Evolutionary conservation across 2,329 filamentous ascomycete species (phyloP), one percentile per base, ranked within the genome.

Genomic region (Orbilia brochopaga): DNA sequence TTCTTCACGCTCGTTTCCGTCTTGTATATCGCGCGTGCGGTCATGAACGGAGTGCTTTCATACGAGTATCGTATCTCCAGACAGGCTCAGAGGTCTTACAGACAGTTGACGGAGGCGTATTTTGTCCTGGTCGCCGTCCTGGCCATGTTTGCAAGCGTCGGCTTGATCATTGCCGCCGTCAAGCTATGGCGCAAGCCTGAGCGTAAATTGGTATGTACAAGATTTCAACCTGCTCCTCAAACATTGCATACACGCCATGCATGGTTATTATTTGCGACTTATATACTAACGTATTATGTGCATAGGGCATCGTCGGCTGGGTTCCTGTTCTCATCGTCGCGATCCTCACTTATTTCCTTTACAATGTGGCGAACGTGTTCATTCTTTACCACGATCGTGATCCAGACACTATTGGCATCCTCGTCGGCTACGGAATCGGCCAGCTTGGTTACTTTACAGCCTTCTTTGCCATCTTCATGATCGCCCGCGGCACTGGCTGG

Each of bases 381-480:
- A 27, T 61, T 19, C 1, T n/a, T 8, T 53, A 65, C 23, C 54
- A 55, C 44, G 2, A 8, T 4, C 8, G 6, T 8, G 15, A 23
- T 15, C 6, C 19, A 35, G 52, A 42, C 19, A 1, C 0, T 8
- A 32, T 65, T n/a, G 51, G 50, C 30, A 5, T n/a, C 30, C 19
- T 64, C 35, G 55, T 61, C 24, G 60, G 60, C 23, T 60, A 60
- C 42, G 54, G 42, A n/a, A 24, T 72, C 8, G 37, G 54, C 7
- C n/a, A 52, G 4, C 50, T 72, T 21, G 64, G 50, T 13, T 72
- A 65, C 51, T 72, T 64, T 35, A 50, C 48, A n/a, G 51, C 42
- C 24, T 72, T 42, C 32, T 65, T 72, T 27, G 37, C 60, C 1
- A 52, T 72, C 5, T 72, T 72, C 37, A 65, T 72, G 60, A 53